These are phyloP conservation scores for Lactarius quietus DNA, from an alignment of 768 basidiomycete genomes.

Conservation along the genomic window DNA sequence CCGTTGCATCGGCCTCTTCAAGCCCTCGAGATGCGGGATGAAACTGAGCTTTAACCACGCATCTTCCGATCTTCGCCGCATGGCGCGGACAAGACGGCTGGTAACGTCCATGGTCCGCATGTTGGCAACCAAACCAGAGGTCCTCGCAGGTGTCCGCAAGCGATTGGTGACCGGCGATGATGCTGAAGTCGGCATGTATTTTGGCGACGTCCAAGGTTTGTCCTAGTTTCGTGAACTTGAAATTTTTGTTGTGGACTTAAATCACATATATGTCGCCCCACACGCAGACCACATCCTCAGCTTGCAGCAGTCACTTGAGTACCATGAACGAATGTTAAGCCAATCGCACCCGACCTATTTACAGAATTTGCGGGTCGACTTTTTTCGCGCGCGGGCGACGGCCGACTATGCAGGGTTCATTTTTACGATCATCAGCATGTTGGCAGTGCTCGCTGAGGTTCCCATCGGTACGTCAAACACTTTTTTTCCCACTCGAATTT, in stretches of 20 bases:
- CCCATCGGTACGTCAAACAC: constrained; percentile 45
- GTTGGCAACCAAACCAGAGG: constrained; percentile 77
- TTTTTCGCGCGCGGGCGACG: constrained; percentile 54
- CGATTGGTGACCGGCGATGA: constrained; percentile 56
- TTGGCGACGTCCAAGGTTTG: constrained; percentile 88
- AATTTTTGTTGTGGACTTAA: not conserved
- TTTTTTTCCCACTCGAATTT: not conserved
- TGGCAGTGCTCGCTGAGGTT: constrained; percentile 60
- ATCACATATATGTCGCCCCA: not conserved
- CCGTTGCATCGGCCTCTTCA: not conserved
- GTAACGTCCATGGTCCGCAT: constrained; percentile 76
- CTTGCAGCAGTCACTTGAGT: constrained; percentile 75
- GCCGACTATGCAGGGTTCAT: constrained; percentile 64
- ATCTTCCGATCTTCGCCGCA: constrained; percentile 61
- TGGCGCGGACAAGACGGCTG: constrained; percentile 73
- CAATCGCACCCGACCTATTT: constrained; percentile 87
- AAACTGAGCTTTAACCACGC: constrained; percentile 33
- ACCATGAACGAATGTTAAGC: constrained; percentile 86
- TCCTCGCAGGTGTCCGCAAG: constrained; percentile 76
- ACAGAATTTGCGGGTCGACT: constrained; percentile 64
- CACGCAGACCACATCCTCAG: constrained; percentile 81
- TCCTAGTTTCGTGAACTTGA: not conserved
- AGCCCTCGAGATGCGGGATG: not conserved
- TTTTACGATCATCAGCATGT: constrained; percentile 62
- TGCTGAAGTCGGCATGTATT: constrained; percentile 75